A percentile compares a stretch with the other conserved stretches of the same genome.
Conservation (phyloP, 192 early-diverging fungal species). For the Gigaspora rosea region DNA sequence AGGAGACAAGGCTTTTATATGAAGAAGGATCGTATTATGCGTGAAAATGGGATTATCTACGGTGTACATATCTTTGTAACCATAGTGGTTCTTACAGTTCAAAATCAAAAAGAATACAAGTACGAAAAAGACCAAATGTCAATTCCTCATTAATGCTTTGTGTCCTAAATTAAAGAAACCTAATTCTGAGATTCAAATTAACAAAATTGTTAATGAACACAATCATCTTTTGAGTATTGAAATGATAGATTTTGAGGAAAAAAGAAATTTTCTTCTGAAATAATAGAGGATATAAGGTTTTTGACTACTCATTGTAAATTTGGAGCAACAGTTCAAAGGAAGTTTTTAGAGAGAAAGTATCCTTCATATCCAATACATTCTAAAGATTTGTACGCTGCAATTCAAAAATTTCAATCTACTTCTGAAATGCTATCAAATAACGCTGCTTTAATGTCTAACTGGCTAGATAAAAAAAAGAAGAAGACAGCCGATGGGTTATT, state of each 20-base stretch:
- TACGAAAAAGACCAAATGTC: constrained; percentile 5
- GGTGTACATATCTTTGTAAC: too few species aligned
- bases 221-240: not conserved
- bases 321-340: not conserved
- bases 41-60: too few species aligned
- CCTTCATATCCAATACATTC: not conserved
- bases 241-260: too few species aligned
- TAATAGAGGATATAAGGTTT: not conserved
- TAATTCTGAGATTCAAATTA: not conserved
- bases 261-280: not conserved
- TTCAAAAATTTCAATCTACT: not conserved
- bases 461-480: constrained; percentile 2
- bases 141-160: not conserved
- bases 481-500: not conserved
- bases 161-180: not conserved
- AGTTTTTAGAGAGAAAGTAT: not conserved
- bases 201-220: not conserved
- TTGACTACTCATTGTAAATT: not conserved
- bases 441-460: not conserved
- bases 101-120: not conserved
- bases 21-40: too few species aligned
- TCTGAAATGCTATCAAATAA: not conserved
- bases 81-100: too few species aligned
- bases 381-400: not conserved
- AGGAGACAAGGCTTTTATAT: too few species aligned